Conservation (phyloP, 176 grass and related monocot species). For the Eleusine indica region DNA sequence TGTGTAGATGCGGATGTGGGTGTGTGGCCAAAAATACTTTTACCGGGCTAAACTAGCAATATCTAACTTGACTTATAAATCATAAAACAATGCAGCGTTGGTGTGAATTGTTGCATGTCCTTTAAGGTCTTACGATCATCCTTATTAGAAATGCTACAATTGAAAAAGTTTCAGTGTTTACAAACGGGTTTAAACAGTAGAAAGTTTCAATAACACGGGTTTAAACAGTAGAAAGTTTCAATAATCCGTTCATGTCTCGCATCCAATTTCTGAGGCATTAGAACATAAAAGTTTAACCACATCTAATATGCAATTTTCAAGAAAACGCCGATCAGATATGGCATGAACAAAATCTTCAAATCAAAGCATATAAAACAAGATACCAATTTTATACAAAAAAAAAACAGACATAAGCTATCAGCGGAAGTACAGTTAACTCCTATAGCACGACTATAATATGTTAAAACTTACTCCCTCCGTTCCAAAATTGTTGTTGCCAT, state of each 20-base stretch:
- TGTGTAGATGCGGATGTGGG: not conserved
- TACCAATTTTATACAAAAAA: not conserved
- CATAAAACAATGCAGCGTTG: not conserved
- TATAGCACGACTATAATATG: not conserved
- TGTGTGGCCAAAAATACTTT: not conserved
- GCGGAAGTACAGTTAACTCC: not conserved
- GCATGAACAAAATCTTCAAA: not conserved
- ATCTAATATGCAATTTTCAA: not conserved
- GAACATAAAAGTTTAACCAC: no score
- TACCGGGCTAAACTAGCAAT: no score
- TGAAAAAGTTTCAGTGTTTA: no score
- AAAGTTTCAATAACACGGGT: no score
- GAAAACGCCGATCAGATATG: not conserved
- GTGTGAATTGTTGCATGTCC: not conserved
- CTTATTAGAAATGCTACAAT: no score
- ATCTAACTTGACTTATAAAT: not conserved
- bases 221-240: no score
- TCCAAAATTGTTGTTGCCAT: no score
- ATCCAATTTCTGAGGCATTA: no score
- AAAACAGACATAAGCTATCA: not conserved
- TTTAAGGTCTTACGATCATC: not conserved
- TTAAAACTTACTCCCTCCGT: not conserved
- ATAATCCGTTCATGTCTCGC: no score
- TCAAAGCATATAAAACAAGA: not conserved
- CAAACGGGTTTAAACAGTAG: no score